Percentiles rank a stretch among this genome's conserved stretches.
Conservation (phyloP, 1,139 yeast genomes). For the Suhomyces terraborum region DNA sequence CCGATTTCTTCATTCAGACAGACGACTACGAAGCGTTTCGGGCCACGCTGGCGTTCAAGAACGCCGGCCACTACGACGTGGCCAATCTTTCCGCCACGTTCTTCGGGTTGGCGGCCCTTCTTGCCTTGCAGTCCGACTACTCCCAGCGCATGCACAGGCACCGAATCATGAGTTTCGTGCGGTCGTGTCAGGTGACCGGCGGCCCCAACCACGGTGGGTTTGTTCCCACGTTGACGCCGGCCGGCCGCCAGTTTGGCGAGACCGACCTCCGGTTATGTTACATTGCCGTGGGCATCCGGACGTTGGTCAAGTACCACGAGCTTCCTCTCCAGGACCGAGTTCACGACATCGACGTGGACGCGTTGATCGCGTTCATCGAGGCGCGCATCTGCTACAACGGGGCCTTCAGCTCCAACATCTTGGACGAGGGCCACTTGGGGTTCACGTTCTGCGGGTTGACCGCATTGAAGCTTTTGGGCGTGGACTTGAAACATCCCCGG, state of each 20-base stretch:
- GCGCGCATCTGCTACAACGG: constrained; percentile 59
- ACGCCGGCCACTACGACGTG: constrained; percentile 61
- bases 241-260: constrained; percentile 49
- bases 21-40: constrained; percentile 34
- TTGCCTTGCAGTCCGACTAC: constrained; percentile 47
- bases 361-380: constrained; percentile 44
- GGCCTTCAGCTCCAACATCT: constrained; percentile 49
- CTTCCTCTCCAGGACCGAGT: constrained; percentile 24
- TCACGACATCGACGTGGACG: constrained; percentile 46
- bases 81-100: constrained; percentile 71
- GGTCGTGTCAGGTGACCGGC: constrained; percentile 51
- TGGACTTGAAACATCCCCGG: constrained; percentile 18
- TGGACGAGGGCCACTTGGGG: constrained; percentile 83
- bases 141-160: constrained; percentile 40
- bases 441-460: constrained; percentile 85
- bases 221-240: constrained; percentile 26
- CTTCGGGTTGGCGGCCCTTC: constrained; percentile 57
- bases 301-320: constrained; percentile 49
- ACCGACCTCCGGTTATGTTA: constrained; percentile 74
- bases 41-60: constrained; percentile 25
- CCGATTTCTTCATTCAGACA: constrained; percentile 40
- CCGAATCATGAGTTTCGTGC: constrained; percentile 53
- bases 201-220: constrained; percentile 63
- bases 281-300: constrained; percentile 67
- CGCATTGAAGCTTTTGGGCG: constrained; percentile 51